Percentiles rank a stretch among this genome's conserved stretches.
phyloP scores from a whole-genome alignment of 208 protist species.

The Leishmania braziliensis region DNA sequence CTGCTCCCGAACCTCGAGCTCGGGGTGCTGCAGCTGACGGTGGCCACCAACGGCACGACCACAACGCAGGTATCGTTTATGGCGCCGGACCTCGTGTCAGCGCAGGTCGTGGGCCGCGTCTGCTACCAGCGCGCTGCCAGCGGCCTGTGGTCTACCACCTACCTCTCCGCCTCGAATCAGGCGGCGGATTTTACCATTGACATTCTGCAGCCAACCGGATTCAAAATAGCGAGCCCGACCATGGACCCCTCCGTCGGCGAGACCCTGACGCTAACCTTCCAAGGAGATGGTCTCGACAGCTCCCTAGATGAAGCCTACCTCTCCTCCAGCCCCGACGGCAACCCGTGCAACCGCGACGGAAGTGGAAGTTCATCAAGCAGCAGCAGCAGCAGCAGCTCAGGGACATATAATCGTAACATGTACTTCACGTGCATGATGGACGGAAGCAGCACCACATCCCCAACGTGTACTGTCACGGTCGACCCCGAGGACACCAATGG shows the following conservation, averaged over 20 bases:
- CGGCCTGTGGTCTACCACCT: slow-evolving; percentile 60
- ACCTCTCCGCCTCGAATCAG: slow-evolving; percentile 36
- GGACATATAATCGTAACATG: background rate
- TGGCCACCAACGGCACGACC: background rate
- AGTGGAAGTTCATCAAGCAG: background rate
- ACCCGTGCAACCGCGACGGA: slow-evolving; percentile 35
- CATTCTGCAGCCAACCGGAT: slow-evolving; percentile 78
- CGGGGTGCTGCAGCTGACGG: slow-evolving; percentile 30
- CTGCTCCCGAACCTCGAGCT: slow-evolving; percentile 68
- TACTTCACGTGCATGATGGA: slow-evolving; percentile 52
- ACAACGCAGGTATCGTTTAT: slow-evolving; percentile 53
- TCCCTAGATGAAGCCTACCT: slow-evolving; percentile 68
- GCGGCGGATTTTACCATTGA: slow-evolving; percentile 76
- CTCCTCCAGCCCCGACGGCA: slow-evolving; percentile 25
- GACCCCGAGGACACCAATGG: slow-evolving; percentile 54
- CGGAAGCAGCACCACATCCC: slow-evolving; percentile 28
- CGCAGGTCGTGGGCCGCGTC: slow-evolving; percentile 58
- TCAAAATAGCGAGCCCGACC: slow-evolving; percentile 41
- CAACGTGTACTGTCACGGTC: slow-evolving; percentile 65
- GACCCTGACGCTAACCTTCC: slow-evolving; percentile 57
- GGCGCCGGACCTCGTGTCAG: slow-evolving; percentile 58
- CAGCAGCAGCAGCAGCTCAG: background rate
- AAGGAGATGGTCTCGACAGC: slow-evolving; percentile 58
- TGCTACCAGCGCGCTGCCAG: slow-evolving; percentile 67
- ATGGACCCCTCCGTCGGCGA: slow-evolving; percentile 53